phyloP scores from a whole-genome alignment of 495 filamentous ascomycete genomes.

The Umbilicaria muhlenbergii region DNA sequence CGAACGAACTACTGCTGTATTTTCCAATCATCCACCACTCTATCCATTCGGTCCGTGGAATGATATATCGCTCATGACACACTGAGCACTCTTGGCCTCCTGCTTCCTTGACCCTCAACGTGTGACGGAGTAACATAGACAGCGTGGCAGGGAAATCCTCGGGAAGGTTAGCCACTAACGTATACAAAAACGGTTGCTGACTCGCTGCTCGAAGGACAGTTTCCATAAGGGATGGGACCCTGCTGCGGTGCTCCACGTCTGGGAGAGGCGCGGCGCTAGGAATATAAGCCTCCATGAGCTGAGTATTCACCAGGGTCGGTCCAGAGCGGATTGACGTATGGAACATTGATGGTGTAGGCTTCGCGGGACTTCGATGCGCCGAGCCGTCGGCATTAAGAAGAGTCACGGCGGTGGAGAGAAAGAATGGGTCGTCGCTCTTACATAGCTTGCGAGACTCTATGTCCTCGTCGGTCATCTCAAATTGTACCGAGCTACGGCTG shows the following conservation, averaged over 20 bases:
- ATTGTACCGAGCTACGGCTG: slow-evolving; percentile 1
- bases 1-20: slow-evolving; percentile 17
- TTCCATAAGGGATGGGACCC: slow-evolving; percentile 42
- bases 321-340: background rate
- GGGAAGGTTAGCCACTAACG: slow-evolving; percentile 20
- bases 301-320: background rate
- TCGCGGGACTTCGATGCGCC: slow-evolving; percentile 6
- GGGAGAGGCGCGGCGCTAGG: background rate
- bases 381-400: slow-evolving; percentile 31
- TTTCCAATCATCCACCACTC: slow-evolving; percentile 51
- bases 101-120: slow-evolving; percentile 26
- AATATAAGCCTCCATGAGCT: too few species aligned
- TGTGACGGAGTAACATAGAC: slow-evolving; percentile 23
- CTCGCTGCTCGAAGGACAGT: slow-evolving; percentile 34
- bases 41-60: slow-evolving; percentile 52
- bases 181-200: slow-evolving; percentile 26
- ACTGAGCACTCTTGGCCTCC: slow-evolving; percentile 44
- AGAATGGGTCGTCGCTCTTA: slow-evolving; percentile 11
- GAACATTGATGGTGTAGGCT: slow-evolving; percentile 3
- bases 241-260: slow-evolving; percentile 1
- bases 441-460: background rate
- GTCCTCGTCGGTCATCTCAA: slow-evolving; percentile 16
- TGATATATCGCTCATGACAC: slow-evolving; percentile 39
- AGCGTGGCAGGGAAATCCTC: slow-evolving; percentile 29
- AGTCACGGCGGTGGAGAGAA: slow-evolving; percentile 28